Evolutionary conservation across 2,329 filamentous ascomycete genomes (phyloP).

Genomic region (Cladosporium sp.): DNA sequence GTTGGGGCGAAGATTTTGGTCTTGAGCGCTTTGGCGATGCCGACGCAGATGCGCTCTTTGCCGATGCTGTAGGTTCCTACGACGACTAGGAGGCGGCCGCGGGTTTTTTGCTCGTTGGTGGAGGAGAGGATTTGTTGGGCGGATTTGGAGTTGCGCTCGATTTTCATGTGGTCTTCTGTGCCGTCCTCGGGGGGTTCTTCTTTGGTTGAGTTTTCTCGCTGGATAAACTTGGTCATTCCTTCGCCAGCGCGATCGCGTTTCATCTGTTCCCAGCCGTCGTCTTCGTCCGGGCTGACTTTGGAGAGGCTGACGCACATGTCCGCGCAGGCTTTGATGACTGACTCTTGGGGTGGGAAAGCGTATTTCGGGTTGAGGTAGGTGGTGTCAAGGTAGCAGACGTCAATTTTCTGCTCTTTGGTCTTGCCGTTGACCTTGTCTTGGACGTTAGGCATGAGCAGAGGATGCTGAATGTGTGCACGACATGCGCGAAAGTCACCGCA

Average conservation of each 20-base stretch:
- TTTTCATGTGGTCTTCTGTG: constrained; percentile 32
- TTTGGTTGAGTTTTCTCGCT: constrained; percentile 42
- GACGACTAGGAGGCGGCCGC: constrained; percentile 75
- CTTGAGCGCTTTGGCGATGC: constrained; percentile 78
- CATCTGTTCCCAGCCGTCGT: constrained; percentile 52
- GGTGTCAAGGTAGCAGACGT: constrained; percentile 94
- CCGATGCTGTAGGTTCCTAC: constrained; percentile 98
- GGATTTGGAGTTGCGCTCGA: constrained; percentile 27
- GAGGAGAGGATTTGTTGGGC: constrained; percentile 27
- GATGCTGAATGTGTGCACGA: constrained; percentile 75
- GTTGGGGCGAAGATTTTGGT: constrained; percentile 87
- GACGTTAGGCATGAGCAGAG: constrained; percentile 70
- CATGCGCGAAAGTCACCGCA: constrained; percentile 96
- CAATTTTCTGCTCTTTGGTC: constrained; percentile 75
- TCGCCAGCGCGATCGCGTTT: constrained; percentile 52
- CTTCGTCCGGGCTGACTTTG: constrained; percentile 56
- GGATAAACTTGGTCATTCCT: constrained; percentile 61
- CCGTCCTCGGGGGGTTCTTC: constrained; percentile 32
- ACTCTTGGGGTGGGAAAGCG: constrained; percentile 81
- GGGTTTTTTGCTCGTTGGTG: constrained; percentile 32
- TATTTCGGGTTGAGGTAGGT: constrained; percentile 96
- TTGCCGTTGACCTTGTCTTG: constrained; percentile 67
- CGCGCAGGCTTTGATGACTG: constrained; percentile 82
- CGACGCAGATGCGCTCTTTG: constrained; percentile 92
- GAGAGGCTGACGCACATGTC: constrained; percentile 78